These are phyloP conservation scores for Globisporangium uncinulatum DNA, from an alignment of 352 stramenopile species.

Conservation along the genomic window DNA sequence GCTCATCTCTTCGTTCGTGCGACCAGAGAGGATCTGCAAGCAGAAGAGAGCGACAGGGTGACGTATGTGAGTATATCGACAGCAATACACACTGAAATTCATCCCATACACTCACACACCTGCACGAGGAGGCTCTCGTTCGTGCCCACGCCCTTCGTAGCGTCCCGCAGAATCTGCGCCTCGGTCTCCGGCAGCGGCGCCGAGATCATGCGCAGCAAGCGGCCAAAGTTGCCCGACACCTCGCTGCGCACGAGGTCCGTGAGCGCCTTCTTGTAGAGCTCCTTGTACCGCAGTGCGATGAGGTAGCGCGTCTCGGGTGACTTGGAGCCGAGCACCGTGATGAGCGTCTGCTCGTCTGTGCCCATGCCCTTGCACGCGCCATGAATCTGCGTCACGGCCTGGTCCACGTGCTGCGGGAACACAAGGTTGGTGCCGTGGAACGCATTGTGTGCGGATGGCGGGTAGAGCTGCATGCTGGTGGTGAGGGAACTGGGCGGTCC, in stretches of 20 bases:
- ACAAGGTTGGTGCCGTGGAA: slow-evolving; percentile 40
- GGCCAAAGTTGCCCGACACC: slow-evolving; percentile 69
- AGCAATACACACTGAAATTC: neutral
- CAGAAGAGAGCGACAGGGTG: neutral
- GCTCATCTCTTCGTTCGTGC: slow-evolving; percentile 75
- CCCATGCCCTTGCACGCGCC: slow-evolving; percentile 56
- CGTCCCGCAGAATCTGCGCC: slow-evolving; percentile 57
- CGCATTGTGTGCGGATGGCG: slow-evolving; percentile 42
- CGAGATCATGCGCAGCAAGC: slow-evolving; percentile 66
- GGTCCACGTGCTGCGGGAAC: slow-evolving; percentile 48
- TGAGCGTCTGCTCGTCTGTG: slow-evolving; percentile 74
- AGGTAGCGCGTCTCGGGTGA: slow-evolving; percentile 63
- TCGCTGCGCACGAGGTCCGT: slow-evolving; percentile 57
- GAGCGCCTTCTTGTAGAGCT: slow-evolving; percentile 58
- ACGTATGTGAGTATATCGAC: neutral
- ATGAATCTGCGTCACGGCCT: slow-evolving; percentile 65
- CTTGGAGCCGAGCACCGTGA: slow-evolving; percentile 58
- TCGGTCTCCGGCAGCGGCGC: slow-evolving; percentile 65
- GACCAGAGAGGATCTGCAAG: slow-evolving; percentile 46
- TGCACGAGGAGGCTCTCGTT: slow-evolving; percentile 64
- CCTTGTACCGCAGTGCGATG: slow-evolving; percentile 63
- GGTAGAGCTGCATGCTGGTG: slow-evolving; percentile 48
- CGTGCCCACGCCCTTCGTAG: slow-evolving; percentile 68
- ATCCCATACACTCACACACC: slow-evolving; percentile 3
- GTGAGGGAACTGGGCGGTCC: neutral